Evolutionary conservation across 2,329 filamentous ascomycete genomes (phyloP).

Genomic region (Ceratocystiopsis brevicomis): DNA sequence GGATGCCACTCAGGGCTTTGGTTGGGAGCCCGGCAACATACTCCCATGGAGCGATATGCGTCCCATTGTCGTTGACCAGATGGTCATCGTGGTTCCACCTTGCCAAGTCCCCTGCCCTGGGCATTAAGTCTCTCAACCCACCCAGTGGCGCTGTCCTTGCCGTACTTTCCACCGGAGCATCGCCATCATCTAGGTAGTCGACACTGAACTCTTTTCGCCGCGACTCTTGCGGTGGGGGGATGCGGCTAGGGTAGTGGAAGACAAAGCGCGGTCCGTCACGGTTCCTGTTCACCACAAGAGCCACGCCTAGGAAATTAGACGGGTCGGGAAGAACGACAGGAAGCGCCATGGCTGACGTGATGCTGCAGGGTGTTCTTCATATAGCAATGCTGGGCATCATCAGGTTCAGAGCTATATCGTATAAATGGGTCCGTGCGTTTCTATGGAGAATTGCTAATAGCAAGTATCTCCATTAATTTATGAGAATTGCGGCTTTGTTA

Average conservation of each 20-base stretch:
- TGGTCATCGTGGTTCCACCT: conserved; percentile 35
- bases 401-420: no score
- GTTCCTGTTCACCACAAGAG: conserved; percentile 55
- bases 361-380: background rate
- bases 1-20: conserved; percentile 60
- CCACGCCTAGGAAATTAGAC: conserved; percentile 47
- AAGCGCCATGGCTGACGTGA: conserved; percentile 22
- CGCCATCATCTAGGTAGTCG: conserved; percentile 29
- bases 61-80: conserved; percentile 33
- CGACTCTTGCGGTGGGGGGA: conserved; percentile 21
- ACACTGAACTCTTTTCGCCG: conserved; percentile 13
- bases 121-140: conserved; percentile 14
- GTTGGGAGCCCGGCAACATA: conserved; percentile 54
- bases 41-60: conserved; percentile 48
- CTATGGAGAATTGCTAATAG: no score
- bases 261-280: conserved; percentile 65
- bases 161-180: conserved; percentile 29
- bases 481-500: no score
- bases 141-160: conserved; percentile 17
- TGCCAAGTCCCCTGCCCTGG: conserved; percentile 21
- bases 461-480: no score
- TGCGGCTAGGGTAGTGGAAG: conserved; percentile 67
- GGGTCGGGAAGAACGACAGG: conserved; percentile 27
- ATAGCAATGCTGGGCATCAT: background rate
- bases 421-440: no score